These are phyloP conservation scores for Sphaerostilbella broomeana DNA, from an alignment of 2,329 filamentous ascomycete genomes.

Conservation along the genomic window DNA sequence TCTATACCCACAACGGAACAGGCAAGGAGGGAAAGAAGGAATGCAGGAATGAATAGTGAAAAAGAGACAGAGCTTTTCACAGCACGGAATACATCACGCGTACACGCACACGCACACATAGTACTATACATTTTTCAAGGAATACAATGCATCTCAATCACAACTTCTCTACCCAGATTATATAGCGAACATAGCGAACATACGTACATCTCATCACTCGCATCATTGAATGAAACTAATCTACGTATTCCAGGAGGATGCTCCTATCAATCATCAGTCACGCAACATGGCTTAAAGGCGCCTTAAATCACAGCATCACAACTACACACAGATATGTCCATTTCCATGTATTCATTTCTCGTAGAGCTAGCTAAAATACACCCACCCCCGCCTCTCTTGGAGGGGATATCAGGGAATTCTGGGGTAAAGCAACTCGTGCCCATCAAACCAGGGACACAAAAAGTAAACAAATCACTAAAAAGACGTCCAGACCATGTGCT, in stretches of 20 bases:
- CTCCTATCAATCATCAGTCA: not conserved
- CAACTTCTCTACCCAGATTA: no score
- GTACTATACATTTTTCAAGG: not conserved
- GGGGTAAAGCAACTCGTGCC: constrained; percentile 23
- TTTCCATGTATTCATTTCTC: constrained; percentile 29
- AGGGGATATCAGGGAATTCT: constrained; percentile 28
- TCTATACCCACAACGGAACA: no score
- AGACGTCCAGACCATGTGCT: constrained; percentile 28
- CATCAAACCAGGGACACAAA: constrained; percentile 20
- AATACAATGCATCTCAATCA: no score
- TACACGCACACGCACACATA: not conserved
- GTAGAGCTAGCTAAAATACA: constrained; percentile 36
- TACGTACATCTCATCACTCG: no score
- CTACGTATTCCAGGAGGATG: no score
- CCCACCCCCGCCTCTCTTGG: constrained; percentile 20
- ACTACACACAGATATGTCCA: no score
- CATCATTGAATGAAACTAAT: no score
- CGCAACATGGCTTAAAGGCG: not conserved
- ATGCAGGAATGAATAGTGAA: no score
- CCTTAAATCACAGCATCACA: not conserved
- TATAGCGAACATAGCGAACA: no score
- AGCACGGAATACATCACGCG: no score
- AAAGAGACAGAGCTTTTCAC: no score
- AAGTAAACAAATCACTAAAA: constrained; percentile 26
- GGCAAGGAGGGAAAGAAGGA: no score